Base-by-base conservation (phyloP, 192 early-diverging fungal species). In the Coemansia sp. region DNA sequence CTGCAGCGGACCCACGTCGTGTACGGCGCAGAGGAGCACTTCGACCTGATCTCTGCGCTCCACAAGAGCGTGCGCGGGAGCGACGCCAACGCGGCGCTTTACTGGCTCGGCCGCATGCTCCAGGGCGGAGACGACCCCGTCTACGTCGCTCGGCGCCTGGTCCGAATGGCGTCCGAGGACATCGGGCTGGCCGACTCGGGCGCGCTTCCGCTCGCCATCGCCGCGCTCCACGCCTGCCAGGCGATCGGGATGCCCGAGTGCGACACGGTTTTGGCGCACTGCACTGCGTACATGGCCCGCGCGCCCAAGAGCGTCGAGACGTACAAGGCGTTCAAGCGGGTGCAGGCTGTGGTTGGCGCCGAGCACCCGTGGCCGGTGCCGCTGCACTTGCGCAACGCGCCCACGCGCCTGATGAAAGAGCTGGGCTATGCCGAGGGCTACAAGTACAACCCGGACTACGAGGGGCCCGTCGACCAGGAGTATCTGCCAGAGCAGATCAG, bases 191-290 rank as follows among this genome's bases (percentile, higher is more conserved):
- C 91, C 6, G 91, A 96, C 56, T 89, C 83, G 54, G 57, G 77
- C 1, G 94, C 92, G 0, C 64, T 96, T 22, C 83, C 87, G 14
- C 58, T 94, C 42, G 88, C 86, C 55, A 62, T 93, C 10, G 55
- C 92, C 5, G 82, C 91, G 5, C 91, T 90, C 59, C 87, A 94
- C 55, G 87, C 94, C 0, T 92, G 90, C 56, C 91, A 93, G 69
- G 83, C 76, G 32, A 89, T 96, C 56, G 94, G 94, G 0, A 92
- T 94, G 89, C 94, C 94, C 6, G 94, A 96, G 67, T 96, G 94
- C 63, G 92, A 94, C 64, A 85, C 82, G 1, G 87, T 90, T 27
- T 65, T 96, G 2, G 92, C 90, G 0, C 91, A 96, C 42, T 86
- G 85, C 29, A 90, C 87, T 0, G 75, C 78, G 6, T 90, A 96